A percentile compares a stretch with the other conserved stretches of the same genome.
Conservation (phyloP, 306 rosid genomes). For the Pyrus communis region DNA sequence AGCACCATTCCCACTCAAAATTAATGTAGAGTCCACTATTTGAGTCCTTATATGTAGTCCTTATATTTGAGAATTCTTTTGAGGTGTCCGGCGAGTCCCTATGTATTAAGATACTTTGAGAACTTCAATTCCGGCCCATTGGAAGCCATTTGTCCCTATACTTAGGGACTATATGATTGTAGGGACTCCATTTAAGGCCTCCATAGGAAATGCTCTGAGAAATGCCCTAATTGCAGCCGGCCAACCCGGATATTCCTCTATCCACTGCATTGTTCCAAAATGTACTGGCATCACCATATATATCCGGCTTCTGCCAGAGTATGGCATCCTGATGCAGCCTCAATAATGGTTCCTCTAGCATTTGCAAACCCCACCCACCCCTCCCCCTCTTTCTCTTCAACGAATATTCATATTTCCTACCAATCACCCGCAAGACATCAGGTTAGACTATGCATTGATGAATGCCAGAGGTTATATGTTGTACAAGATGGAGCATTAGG, state of each 20-base stretch:
- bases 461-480: neutral
- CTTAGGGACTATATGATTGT: rapidly evolving
- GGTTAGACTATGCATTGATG: neutral
- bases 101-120: no score
- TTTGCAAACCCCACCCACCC: neutral
- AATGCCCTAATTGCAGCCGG: neutral
- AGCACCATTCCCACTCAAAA: no score
- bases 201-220: neutral
- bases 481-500: neutral
- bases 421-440: neutral
- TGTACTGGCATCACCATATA: neutral
- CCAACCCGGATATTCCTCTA: neutral
- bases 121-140: no score
- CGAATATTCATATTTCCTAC: neutral
- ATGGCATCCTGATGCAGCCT: neutral
- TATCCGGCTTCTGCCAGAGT: neutral
- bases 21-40: no score
- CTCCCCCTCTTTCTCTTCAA: neutral
- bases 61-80: no score
- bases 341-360: neutral
- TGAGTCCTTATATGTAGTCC: no score
- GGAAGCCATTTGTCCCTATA: no score
- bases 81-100: no score
- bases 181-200: no score
- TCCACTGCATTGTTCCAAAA: neutral